A percentile compares a stretch with the other conserved stretches of the same genome.
Conservation (phyloP, 371 early-diverging fungal genomes). For the Mucor mucedo region DNA sequence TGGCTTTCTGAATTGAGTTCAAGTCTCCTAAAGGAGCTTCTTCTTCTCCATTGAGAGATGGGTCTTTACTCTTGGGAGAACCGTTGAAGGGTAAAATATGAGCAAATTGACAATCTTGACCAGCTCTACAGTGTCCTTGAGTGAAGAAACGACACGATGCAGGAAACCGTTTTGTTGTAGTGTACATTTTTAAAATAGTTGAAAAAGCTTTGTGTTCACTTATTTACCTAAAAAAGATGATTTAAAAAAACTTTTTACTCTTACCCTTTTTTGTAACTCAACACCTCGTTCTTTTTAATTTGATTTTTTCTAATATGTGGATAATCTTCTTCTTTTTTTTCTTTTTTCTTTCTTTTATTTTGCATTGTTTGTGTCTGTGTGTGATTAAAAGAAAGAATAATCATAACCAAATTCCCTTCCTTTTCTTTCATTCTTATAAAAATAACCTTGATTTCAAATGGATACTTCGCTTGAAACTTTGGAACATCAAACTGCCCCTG, state of each 20-base stretch:
- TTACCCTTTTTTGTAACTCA: slow-evolving; percentile 11
- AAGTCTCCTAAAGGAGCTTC: slow-evolving; percentile 15
- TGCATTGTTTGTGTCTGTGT: neutral
- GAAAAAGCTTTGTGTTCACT: neutral
- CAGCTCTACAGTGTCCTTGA: slow-evolving; percentile 57
- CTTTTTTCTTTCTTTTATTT: slow-evolving; percentile 10
- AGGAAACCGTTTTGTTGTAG: slow-evolving; percentile 48
- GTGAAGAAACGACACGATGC: slow-evolving; percentile 51
- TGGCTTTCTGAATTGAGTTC: slow-evolving; percentile 42
- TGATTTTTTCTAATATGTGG: neutral
- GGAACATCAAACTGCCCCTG: slow-evolving; percentile 57
- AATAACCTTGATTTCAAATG: slow-evolving; percentile 1
- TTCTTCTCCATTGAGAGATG: slow-evolving; percentile 22
- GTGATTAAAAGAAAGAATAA: neutral
- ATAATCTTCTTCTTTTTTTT: slow-evolving; percentile 13
- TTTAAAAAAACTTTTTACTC: neutral
- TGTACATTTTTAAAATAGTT: slow-evolving; percentile 20
- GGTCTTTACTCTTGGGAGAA: slow-evolving; percentile 22
- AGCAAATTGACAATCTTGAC: slow-evolving; percentile 49
- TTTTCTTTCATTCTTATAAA: too few species aligned
- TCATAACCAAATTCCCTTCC: neutral
- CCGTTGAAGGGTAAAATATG: slow-evolving; percentile 50
- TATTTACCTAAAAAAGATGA: neutral
- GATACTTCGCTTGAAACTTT: slow-evolving; percentile 13
- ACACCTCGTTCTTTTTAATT: neutral